Evolutionary conservation across 176 grass and related monocot species (phyloP).

Genomic region (Cenchrus fungigraminus): DNA sequence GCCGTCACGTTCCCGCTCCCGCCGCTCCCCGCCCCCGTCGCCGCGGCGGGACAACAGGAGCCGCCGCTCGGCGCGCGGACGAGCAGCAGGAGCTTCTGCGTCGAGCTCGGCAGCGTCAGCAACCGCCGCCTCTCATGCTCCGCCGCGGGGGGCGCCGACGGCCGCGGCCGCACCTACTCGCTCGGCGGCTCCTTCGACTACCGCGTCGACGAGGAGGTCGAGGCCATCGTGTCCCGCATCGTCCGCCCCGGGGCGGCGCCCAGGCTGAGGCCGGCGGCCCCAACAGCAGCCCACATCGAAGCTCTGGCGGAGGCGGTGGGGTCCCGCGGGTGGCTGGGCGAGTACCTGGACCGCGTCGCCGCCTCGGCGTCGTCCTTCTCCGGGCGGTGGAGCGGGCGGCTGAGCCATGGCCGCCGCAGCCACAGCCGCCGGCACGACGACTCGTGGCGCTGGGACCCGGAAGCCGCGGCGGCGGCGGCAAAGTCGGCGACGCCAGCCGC

Average conservation of each 20-base stretch:
- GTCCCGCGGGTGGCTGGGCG: conserved; percentile 71
- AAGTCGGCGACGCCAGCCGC: neutral
- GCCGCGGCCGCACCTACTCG: conserved; percentile 63
- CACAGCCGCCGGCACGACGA: conserved; percentile 44
- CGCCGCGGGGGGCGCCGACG: neutral
- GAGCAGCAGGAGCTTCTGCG: conserved; percentile 62
- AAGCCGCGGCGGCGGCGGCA: conserved; percentile 26
- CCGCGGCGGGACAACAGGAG: neutral
- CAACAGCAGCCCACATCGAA: conserved; percentile 39
- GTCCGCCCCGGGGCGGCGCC: conserved; percentile 28
- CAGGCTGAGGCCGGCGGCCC: conserved; percentile 2
- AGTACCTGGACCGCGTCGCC: conserved; percentile 77
- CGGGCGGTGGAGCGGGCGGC: conserved; percentile 66
- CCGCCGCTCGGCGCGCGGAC: conserved; percentile 14
- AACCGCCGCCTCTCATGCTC: conserved; percentile 50
- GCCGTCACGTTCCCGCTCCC: conserved; percentile 61
- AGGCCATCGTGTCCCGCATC: conserved; percentile 72
- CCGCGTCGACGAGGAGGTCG: conserved; percentile 83
- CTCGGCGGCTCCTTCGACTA: conserved; percentile 83
- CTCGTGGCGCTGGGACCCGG: conserved; percentile 60
- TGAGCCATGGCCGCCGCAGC: conserved; percentile 49
- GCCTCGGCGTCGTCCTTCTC: conserved; percentile 66
- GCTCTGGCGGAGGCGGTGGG: conserved; percentile 64
- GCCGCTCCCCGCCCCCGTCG: conserved; percentile 38
- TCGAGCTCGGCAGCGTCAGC: conserved; percentile 91